phyloP scores from a whole-genome alignment of 2,329 filamentous ascomycete species.

The Curvularia sp. region DNA sequence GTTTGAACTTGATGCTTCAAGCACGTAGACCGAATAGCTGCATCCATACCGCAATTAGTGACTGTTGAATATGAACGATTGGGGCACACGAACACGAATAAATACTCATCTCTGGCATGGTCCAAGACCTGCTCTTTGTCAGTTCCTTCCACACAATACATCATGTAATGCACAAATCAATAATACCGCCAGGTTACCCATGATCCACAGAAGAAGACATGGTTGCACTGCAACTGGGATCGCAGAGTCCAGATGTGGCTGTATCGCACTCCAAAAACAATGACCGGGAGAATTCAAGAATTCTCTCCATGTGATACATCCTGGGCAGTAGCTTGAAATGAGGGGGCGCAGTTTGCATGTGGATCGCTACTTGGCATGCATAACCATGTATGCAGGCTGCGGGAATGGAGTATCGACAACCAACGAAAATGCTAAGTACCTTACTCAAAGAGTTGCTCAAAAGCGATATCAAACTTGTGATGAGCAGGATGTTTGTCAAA shows the following conservation, averaged over 20 bases:
- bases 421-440: constrained; percentile 51
- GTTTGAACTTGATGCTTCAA: constrained; percentile 60
- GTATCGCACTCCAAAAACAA: constrained; percentile 12
- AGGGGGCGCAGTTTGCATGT: constrained; percentile 30
- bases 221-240: constrained; percentile 4
- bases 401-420: constrained; percentile 23
- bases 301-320: not conserved
- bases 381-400: constrained; percentile 22
- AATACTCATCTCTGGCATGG: constrained; percentile 75
- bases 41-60: constrained; percentile 63
- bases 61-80: constrained; percentile 51
- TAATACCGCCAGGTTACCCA: not conserved
- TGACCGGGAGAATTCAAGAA: constrained; percentile 7
- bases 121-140: constrained; percentile 61
- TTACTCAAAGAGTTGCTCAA: constrained; percentile 75
- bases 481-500: constrained; percentile 78
- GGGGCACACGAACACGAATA: constrained; percentile 70
- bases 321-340: constrained; percentile 19
- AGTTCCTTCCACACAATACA: constrained; percentile 46
- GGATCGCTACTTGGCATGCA: constrained; percentile 27
- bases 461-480: constrained; percentile 80
- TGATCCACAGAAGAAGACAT: constrained; percentile 1
- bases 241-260: constrained; percentile 8
- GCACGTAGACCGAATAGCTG: constrained; percentile 63
- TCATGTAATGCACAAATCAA: not conserved